A percentile compares a stretch with the other conserved stretches of the same genome.
Evolutionary conservation across 1,284 basidiomycete species (phyloP).

Genomic region (Exsudoporus floridanus): DNA sequence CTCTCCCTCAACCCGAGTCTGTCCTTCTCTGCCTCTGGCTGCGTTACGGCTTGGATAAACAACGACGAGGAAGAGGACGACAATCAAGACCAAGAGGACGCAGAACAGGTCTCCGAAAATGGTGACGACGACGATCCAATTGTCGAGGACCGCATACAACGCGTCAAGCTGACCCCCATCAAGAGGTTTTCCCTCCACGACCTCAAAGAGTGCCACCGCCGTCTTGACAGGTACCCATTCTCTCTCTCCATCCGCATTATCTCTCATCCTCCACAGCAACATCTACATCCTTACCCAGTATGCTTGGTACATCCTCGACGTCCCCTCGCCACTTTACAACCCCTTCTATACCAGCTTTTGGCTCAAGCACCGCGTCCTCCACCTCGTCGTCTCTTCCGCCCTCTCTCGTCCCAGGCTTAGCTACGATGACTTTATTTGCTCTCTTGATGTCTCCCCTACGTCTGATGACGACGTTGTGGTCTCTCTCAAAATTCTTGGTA

Average conservation of each 20-base stretch:
- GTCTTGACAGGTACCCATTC: slow-evolving; percentile 41
- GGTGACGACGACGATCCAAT: slow-evolving; percentile 26
- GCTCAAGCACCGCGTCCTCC: slow-evolving; percentile 47
- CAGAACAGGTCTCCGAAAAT: slow-evolving; percentile 26
- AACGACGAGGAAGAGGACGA: slow-evolving; percentile 27
- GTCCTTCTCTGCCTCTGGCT: slow-evolving; percentile 37
- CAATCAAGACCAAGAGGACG: slow-evolving; percentile 24
- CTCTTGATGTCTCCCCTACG: slow-evolving; percentile 33
- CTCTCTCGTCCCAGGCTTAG: slow-evolving; percentile 36
- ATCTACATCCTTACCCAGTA: slow-evolving; percentile 43
- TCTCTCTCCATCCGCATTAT: neutral
- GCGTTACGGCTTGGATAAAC: slow-evolving; percentile 34
- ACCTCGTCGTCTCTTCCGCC: slow-evolving; percentile 42
- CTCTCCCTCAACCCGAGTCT: slow-evolving; percentile 20
- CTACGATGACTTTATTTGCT: slow-evolving; percentile 40
- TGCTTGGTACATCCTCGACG: slow-evolving; percentile 65
- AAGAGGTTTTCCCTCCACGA: slow-evolving; percentile 50
- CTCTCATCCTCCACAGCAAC: slow-evolving; percentile 30
- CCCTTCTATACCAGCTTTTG: slow-evolving; percentile 47
- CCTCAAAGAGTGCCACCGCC: slow-evolving; percentile 20
- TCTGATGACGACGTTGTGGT: slow-evolving; percentile 24
- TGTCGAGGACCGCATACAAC: slow-evolving; percentile 26
- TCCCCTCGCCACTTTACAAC: slow-evolving; percentile 45
- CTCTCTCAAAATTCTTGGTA: slow-evolving; percentile 33
- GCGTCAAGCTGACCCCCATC: slow-evolving; percentile 46